These are phyloP conservation scores for Rhytidiadelphus loreus DNA, from an alignment of 225 moss, liverwort and hornwort genomes.

Conservation along the genomic window DNA sequence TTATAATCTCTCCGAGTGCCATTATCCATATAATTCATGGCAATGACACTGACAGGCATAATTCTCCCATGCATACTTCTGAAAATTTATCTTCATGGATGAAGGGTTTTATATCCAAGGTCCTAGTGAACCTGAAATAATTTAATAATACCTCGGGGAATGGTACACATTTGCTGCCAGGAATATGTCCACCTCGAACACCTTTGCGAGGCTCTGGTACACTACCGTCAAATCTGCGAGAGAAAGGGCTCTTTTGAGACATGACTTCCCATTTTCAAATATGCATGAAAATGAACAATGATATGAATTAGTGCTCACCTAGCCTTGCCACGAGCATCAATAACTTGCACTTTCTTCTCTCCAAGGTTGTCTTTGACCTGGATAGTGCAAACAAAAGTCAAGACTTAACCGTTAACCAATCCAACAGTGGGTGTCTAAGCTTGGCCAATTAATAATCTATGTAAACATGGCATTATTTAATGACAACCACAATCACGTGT, in stretches of 20 bases:
- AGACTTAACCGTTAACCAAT: not conserved
- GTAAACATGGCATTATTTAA: not conserved
- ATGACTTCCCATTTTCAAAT: not conserved
- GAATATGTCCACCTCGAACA: slow-evolving; percentile 83
- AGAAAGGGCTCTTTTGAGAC: not conserved
- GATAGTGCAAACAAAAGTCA: not conserved
- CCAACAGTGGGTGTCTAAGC: not conserved
- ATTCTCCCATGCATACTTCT: not conserved
- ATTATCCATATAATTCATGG: not conserved
- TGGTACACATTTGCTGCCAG: slow-evolving; percentile 73
- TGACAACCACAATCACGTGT: not conserved
- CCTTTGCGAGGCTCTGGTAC: slow-evolving; percentile 83
- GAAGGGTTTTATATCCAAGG: not conserved
- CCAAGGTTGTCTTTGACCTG: slow-evolving; percentile 70
- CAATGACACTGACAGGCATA: not conserved
- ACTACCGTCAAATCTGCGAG: slow-evolving; percentile 74
- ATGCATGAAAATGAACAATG: not conserved
- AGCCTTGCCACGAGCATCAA: slow-evolving; percentile 87
- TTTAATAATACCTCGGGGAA: slow-evolving; percentile 48
- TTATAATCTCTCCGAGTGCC: not conserved
- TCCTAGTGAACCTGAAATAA: not conserved
- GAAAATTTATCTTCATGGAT: not conserved
- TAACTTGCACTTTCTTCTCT: slow-evolving; percentile 46
- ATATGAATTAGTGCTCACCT: slow-evolving; percentile 29
- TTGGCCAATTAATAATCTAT: not conserved